Evolutionary conservation across 768 basidiomycete genomes (phyloP), one percentile per base, ranked within the genome.

Genomic region (Russula sp.): DNA sequence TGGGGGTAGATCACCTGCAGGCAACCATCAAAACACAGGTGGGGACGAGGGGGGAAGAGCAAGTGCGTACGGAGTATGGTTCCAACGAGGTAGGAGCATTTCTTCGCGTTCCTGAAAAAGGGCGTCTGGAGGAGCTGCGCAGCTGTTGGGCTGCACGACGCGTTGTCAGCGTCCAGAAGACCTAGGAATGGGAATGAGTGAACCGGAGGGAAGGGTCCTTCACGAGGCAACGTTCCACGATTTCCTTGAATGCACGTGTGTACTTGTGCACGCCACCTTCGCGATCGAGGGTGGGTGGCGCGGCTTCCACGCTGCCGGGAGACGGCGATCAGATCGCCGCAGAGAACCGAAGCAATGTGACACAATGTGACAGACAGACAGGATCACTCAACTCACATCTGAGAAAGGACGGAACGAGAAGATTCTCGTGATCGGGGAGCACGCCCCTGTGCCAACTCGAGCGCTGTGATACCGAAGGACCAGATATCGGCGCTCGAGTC

Each of bases 391-490:
- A 72, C 77, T 62, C 63, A 86, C 85, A 85, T 94, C 71, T 86
- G 85, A 48, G 91, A 74, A 20, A 97, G 77, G 7, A 93, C 87
- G 55, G 78, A 77, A 57, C 87, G 83, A 1, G 92, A 82, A 8
- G 86, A 78, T 68, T 90, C 87, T 64, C 86, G 81, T 16, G 87
- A 88, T 60, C 85, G 77, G n/a, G 95, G 95, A 1, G 93, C 90
- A 6, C 87, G 83, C 0, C 95, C 95, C 69, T 91, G 86, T 0
- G 90, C 81, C 36, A 98, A 78, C 71, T 97, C 95, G 49, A 97
- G 75, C 16, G 93, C 88, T n/a, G 93, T 96, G 61, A 98, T 94
- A 13, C 92, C 95, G 71, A 97, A 90, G 60, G 90, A 93, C 93
- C 94, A 98, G 60, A 98, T 94, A 70, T 98, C 95, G 20, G 92